Evolutionary conservation across 257 asterid genomes (phyloP), one percentile per base, ranked within the genome.

Genomic region (Paulownia fortunei): DNA sequence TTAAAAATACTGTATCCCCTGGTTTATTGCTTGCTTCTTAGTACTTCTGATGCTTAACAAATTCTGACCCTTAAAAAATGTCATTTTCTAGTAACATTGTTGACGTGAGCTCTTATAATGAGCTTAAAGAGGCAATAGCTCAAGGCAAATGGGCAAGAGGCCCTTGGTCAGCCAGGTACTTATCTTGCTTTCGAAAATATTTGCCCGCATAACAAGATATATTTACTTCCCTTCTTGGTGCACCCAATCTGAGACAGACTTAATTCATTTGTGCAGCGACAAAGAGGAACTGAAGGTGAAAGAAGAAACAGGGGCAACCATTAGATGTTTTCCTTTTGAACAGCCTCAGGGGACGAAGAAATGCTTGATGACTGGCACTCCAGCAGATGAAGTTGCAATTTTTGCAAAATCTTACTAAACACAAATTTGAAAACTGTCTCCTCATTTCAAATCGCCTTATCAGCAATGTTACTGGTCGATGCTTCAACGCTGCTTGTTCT

Each of bases 61-160:
- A 68, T 73, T 76, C 85, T 81, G 82, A 82, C 69, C 18, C 47
- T 37, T n/a, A n/a, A 4, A 5, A 59, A 60, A 26, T 51, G 23
- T 39, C 67, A 51, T 80, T 75, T 70, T 84, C 72, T 47, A 96
- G 99, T 76, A 93, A 96, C 88, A 96, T 96, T 54, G 91, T 91
- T 79, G 99, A 92, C n/a, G 97, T 96, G 63, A 77, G 82, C 80
- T 90, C 98, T 15, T 96, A 96, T 60, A 44, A 81, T 41, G 99
- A 96, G 87, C 97, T 96, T 58, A 92, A 92, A 87, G 97, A 94
- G 76, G 99, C 92, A 66, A 91, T 96, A 78, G 88, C 91, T 70
- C 84, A 88, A 80, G 99, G 98, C 64, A 96, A 91, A 85, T 96
- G 99, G 98, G 99, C 98, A 18, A 88, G 99, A 82, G 99, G 98